Conservation (phyloP, 345 rosid species). For the Eucalyptus polyanthemos region DNA sequence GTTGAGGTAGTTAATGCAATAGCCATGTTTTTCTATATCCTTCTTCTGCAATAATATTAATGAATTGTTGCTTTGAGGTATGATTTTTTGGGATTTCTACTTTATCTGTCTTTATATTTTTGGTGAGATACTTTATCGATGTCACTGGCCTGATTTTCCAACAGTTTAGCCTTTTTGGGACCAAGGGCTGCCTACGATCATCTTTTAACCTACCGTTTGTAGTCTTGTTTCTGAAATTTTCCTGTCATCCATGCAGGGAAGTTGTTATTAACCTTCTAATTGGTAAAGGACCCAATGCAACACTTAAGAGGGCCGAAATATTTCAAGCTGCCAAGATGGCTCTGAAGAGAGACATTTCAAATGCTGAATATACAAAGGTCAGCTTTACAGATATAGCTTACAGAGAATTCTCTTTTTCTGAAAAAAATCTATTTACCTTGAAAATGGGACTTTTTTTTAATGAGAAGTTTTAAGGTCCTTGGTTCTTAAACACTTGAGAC, state of each 20-base stretch:
- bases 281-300: conserved; percentile 36
- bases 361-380: conserved; percentile 55
- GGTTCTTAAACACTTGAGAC: not conserved
- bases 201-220: not conserved
- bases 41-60: not conserved
- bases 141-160: not conserved
- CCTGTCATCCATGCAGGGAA: conserved; percentile 22
- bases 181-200: not conserved
- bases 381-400: not conserved
- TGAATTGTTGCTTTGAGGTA: not conserved
- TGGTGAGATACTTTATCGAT: not conserved
- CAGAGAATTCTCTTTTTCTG: not conserved
- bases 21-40: not conserved
- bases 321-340: conserved; percentile 25
- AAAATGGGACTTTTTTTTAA: not conserved
- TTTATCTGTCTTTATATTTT: not conserved
- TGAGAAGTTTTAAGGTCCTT: not conserved
- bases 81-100: not conserved
- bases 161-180: not conserved
- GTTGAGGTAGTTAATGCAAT: conserved; percentile 31
- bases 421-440: not conserved
- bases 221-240: not conserved
- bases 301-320: conserved; percentile 63
- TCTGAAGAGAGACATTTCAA: conserved; percentile 29
- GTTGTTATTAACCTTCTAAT: conserved; percentile 52